Conservation (phyloP, 108 stramenopile species). For the Aurantiochytrium sp. region DNA sequence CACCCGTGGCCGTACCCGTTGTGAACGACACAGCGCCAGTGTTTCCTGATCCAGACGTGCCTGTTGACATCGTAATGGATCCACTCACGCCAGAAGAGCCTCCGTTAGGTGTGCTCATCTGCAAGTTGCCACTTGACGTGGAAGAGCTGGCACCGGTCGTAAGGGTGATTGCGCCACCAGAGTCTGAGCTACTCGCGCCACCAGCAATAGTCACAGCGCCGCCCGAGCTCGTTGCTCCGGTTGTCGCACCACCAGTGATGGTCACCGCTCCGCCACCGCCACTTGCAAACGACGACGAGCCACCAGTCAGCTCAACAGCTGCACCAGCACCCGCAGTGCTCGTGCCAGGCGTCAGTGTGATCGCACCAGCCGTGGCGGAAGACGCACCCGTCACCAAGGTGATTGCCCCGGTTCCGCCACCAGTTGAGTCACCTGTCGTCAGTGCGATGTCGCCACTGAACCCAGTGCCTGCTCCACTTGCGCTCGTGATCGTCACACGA, state of each 20-base stretch:
- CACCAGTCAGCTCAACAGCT: background rate
- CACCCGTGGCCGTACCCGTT: constrained; percentile 1
- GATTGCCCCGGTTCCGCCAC: background rate
- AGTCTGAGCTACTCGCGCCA: background rate
- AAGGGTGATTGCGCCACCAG: background rate
- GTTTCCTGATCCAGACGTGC: background rate
- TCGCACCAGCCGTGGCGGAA: background rate
- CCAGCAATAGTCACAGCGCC: background rate
- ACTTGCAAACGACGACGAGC: too few species aligned
- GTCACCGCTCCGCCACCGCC: too few species aligned
- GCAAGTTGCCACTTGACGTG: background rate
- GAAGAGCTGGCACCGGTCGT: background rate
- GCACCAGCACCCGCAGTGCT: background rate
- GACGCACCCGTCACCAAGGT: background rate
- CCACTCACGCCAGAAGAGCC: background rate
- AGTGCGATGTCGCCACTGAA: background rate
- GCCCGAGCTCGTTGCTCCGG: background rate
- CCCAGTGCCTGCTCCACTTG: background rate
- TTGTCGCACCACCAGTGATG: background rate
- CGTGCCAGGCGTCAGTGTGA: background rate
- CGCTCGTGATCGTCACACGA: background rate
- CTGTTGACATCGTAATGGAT: background rate
- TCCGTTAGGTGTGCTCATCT: background rate
- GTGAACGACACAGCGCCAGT: background rate
- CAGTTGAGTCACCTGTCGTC: background rate